Conservation (phyloP, 805 yeast species). For the Cyberlindnera americana region DNA sequence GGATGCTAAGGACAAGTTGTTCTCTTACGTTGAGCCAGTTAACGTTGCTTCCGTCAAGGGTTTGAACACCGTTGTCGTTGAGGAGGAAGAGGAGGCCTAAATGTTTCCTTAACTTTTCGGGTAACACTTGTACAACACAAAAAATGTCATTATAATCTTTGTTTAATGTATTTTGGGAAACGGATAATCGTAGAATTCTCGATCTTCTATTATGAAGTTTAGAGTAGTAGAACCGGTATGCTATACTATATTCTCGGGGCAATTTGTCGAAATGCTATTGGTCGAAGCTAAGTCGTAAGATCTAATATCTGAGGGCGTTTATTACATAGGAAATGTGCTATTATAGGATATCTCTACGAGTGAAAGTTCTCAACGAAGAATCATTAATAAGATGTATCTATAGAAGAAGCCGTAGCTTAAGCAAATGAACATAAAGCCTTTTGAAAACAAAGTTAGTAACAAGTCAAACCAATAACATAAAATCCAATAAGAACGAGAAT, state of each 20-base stretch:
- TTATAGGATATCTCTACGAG: too few relatives aligned
- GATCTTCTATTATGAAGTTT: neutral
- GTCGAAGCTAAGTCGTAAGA: too few relatives aligned
- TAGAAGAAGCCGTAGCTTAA: too few relatives aligned
- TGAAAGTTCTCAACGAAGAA: neutral
- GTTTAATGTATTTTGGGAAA: constrained; percentile 11
- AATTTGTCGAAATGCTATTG: too few relatives aligned
- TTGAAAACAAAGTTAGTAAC: neutral
- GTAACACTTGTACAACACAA: constrained; percentile 11
- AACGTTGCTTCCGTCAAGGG: constrained; percentile 94
- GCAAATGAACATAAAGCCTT: neutral
- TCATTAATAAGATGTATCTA: too few relatives aligned
- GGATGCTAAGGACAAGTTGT: constrained; percentile 96
- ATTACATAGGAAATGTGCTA: too few relatives aligned
- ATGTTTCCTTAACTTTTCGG: constrained; percentile 7
- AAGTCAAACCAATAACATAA: too few relatives aligned
- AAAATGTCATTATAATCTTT: constrained; percentile 20
- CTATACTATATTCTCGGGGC: too few relatives aligned
- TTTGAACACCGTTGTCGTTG: constrained; percentile 96
- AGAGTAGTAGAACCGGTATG: neutral
- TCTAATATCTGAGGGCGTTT: too few relatives aligned
- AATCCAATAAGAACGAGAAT: too few relatives aligned
- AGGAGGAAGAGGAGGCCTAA: constrained; percentile 43
- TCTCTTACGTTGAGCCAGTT: constrained; percentile 97
- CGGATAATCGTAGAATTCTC: neutral